phyloP scores from a whole-genome alignment of 2,329 filamentous ascomycete species.

The Colletotrichum coccodes region DNA sequence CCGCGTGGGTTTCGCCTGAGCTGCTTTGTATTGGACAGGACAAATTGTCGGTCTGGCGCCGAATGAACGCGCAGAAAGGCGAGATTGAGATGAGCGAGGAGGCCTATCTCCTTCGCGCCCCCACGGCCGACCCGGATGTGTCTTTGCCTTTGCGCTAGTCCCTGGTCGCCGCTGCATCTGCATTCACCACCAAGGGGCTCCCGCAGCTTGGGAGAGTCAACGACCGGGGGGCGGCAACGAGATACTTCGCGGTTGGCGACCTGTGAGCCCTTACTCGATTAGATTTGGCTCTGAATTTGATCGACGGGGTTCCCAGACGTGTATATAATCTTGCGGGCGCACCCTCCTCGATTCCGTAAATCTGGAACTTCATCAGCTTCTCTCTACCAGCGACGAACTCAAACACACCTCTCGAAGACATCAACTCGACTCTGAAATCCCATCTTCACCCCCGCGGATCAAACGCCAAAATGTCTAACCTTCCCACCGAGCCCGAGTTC shows the following conservation, averaged over 20 bases:
- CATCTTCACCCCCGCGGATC: neutral
- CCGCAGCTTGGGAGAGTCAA: conserved; percentile 8
- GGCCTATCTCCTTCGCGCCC: conserved; percentile 15
- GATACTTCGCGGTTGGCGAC: conserved; percentile 16
- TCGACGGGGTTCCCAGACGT: conserved; percentile 14
- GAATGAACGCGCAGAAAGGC: conserved; percentile 19
- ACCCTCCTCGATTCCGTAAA: neutral
- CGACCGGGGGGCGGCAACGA: conserved; percentile 10
- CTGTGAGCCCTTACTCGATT: conserved; percentile 29
- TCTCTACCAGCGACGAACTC: conserved; percentile 9
- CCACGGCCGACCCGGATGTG: conserved; percentile 30
- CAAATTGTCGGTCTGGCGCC: conserved; percentile 25
- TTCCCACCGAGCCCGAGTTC: conserved; percentile 93
- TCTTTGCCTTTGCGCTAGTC: conserved; percentile 24
- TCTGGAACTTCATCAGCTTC: conserved; percentile 25
- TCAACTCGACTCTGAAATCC: neutral
- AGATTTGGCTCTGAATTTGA: conserved; percentile 24
- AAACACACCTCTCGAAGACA: conserved; percentile 16
- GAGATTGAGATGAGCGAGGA: conserved; percentile 15
- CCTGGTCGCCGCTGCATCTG: conserved; percentile 15
- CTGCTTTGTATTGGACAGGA: conserved; percentile 23
- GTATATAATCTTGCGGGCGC: conserved; percentile 33
- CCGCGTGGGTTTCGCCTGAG: conserved; percentile 27
- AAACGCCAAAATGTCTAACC: conserved; percentile 76
- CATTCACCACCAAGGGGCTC: conserved; percentile 14